Base-by-base conservation (phyloP, 768 basidiomycete species). In the Calocybe gangraenosa region DNA sequence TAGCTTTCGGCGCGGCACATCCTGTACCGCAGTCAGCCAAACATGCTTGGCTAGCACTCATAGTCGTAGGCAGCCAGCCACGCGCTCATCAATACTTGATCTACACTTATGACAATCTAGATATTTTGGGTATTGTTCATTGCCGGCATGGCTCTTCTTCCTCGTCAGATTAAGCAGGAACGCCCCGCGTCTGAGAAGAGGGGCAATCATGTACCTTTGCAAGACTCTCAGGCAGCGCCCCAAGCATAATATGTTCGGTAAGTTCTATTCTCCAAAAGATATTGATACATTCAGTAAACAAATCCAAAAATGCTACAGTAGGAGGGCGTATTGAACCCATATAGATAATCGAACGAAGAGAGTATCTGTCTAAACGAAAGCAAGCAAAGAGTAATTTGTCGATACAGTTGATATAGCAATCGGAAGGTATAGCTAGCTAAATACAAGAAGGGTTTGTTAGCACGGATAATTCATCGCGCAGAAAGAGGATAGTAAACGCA, bases 101-200 rank as follows among this genome's bases (percentile, higher is more conserved):
- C 11, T 37, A n/a, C n/a, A 20, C 6, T 25, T 28, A 36, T 18
- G 19, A 8, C 14, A 18, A 30, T 35, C 31, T 55, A 78, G 75
- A 51, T 74, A 14, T 74, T 78, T 52, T 76, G 74, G 69, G 65
- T 61, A 2, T 56, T 76, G 6, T 78, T 75, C 50, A 57, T 57
- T 38, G 44, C 64, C 15, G 76, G 74, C 3, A 48, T 75, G 53
- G 60, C 58, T 1, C 54, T 76, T 7, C 53, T 78, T 28, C 75
- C 74, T n/a, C 65, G 64, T 20, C 76, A 78, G 56, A 66, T 63
- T 42, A 56, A 51, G 36, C 71, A 73, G 52, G 76, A 77, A 58
- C 53, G 42, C 35, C 47, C 48, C 7, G 57, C 60, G n/a, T 37
- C 50, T 39, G 47, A 46, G 25, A 49, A 50, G n/a, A 54, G 55